Evolutionary conservation across 441 rosid genomes (phyloP).

Genomic region (Corymbia calophylla): DNA sequence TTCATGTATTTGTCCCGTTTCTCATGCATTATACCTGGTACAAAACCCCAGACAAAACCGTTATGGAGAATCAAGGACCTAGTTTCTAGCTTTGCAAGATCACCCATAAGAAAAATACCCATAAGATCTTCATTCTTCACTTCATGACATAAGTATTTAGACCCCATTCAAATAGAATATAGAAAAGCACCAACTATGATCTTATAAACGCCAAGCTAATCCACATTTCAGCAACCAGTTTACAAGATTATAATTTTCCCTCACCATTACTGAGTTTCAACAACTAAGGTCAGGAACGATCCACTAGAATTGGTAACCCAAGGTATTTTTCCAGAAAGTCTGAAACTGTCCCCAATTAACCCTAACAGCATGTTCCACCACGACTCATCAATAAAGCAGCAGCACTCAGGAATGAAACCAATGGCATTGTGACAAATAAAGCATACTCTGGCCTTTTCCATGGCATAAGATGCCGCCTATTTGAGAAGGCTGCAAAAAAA

Average conservation of each 20-base stretch:
- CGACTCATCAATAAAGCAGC: neutral
- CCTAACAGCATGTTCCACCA: neutral
- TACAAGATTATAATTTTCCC: neutral
- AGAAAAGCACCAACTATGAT: neutral
- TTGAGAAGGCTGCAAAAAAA: neutral
- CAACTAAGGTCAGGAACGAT: neutral
- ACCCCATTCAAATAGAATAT: neutral
- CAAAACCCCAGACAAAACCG: neutral
- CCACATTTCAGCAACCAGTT: neutral
- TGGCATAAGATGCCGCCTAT: neutral
- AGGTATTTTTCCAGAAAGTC: neutral
- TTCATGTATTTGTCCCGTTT: slow-evolving; percentile 40
- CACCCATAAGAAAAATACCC: neutral
- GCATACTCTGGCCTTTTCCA: neutral
- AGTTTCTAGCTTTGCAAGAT: neutral
- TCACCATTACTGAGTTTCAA: neutral
- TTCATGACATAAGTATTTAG: neutral
- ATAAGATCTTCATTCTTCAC: neutral
- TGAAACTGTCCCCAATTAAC: neutral
- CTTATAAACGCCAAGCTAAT: neutral
- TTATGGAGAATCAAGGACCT: neutral
- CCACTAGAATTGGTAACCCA: neutral
- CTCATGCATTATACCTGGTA: slow-evolving; percentile 62
- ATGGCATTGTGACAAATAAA: neutral
- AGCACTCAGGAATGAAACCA: neutral